Conservation (phyloP, 495 filamentous ascomycete species). For the Friedmanniomyces simplex region DNA sequence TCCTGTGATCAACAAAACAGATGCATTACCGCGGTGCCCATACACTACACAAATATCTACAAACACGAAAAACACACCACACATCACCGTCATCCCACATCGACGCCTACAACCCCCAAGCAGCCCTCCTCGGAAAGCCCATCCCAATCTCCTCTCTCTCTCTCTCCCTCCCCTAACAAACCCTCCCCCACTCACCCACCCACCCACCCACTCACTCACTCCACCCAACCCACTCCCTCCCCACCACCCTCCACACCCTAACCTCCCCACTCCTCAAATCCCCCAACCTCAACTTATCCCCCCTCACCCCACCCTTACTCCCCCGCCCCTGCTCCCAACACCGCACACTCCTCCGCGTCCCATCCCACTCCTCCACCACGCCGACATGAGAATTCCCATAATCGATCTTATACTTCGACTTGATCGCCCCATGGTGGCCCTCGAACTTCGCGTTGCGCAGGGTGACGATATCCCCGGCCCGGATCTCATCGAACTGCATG, state of each 20-base stretch:
- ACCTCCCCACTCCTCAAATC: slow-evolving; percentile 90
- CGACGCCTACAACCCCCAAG: too few species aligned
- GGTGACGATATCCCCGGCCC: slow-evolving; percentile 84
- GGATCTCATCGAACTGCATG: slow-evolving; percentile 85
- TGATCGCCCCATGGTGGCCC: slow-evolving; percentile 89
- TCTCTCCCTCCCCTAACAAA: too few species aligned
- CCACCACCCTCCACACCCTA: slow-evolving; percentile 95
- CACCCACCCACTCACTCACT: slow-evolving; percentile 18
- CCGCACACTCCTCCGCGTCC: slow-evolving; percentile 93
- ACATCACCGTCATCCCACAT: too few species aligned
- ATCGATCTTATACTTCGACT: slow-evolving; percentile 81
- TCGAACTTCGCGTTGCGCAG: slow-evolving; percentile 93
- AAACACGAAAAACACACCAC: too few species aligned
- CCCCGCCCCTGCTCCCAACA: slow-evolving; percentile 94
- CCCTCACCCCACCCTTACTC: slow-evolving; percentile 75
- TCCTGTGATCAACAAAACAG: too few species aligned
- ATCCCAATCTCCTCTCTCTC: too few species aligned
- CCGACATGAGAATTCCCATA: slow-evolving; percentile 89
- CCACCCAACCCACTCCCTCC: slow-evolving; percentile 87
- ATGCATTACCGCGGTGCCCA: too few species aligned
- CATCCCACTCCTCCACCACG: slow-evolving; percentile 97
- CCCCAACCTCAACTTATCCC: slow-evolving; percentile 86
- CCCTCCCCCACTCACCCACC: neutral
- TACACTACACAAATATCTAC: too few species aligned
- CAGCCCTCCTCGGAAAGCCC: too few species aligned